Percentiles rank a stretch among this genome's conserved stretches.
Evolutionary conservation across 2,329 filamentous ascomycete genomes (phyloP).

Genomic region (Fusarium coffeatum): DNA sequence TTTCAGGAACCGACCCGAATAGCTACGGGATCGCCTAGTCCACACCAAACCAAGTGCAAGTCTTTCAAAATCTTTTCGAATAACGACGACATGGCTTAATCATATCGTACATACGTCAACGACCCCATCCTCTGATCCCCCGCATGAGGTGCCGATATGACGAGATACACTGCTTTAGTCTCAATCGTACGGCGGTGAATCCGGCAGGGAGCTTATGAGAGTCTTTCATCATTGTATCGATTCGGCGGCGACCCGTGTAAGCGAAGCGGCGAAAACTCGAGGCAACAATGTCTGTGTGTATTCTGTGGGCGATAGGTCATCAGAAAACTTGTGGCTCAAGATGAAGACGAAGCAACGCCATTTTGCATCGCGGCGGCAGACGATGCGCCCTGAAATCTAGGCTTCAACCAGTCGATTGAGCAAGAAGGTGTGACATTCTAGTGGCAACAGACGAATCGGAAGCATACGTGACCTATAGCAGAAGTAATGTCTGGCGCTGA

Average conservation of each 20-base stretch:
- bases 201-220: constrained; percentile 7
- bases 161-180: constrained; percentile 13
- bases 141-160: constrained; percentile 31
- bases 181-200: constrained; percentile 19
- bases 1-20: constrained; percentile 38
- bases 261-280: constrained; percentile 17
- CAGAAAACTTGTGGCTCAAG: constrained; percentile 21
- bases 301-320: constrained; percentile 24
- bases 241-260: constrained; percentile 9
- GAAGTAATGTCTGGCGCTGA: constrained; percentile 22
- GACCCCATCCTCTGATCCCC: constrained; percentile 39
- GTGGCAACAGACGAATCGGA: constrained; percentile 25
- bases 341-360: constrained; percentile 39
- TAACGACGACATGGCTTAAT: constrained; percentile 23
- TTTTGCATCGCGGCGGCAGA: constrained; percentile 29
- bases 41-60: constrained; percentile 29
- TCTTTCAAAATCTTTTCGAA: constrained; percentile 27
- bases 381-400: constrained; percentile 20
- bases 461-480: constrained; percentile 19
- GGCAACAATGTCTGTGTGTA: background rate
- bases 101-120: constrained; percentile 38
- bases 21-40: constrained; percentile 42
- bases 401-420: constrained; percentile 15
- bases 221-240: constrained; percentile 6
- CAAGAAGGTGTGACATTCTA: constrained; percentile 22